Evolutionary conservation across 176 grass and related monocot species (phyloP).

Genomic region (Rhynchospora pubera): DNA sequence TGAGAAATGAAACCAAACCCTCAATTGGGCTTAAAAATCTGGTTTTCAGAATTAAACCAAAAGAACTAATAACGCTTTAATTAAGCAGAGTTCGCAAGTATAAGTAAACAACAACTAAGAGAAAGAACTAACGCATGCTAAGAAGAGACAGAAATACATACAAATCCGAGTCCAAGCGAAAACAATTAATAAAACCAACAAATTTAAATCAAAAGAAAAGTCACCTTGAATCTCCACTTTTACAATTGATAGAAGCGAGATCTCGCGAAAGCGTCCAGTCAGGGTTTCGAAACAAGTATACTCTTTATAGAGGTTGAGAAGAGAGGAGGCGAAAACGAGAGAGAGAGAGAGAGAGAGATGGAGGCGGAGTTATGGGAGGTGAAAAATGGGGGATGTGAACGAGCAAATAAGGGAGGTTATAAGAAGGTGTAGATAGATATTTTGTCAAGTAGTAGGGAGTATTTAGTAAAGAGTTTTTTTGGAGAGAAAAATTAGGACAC

Average conservation of each 20-base stretch:
- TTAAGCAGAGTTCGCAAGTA: not conserved
- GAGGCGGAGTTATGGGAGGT: not conserved
- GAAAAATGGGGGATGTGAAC: conserved; percentile 9
- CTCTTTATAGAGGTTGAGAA: not conserved
- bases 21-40: not conserved
- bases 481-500: not conserved
- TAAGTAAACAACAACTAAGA: not conserved
- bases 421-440: not conserved
- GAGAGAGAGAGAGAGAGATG: not conserved
- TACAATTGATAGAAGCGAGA: not conserved
- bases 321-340: not conserved
- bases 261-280: not conserved
- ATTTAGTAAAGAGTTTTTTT: not conserved
- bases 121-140: not conserved
- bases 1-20: not conserved
- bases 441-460: not conserved
- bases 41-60: not conserved
- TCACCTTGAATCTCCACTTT: conserved; percentile 28
- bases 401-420: not conserved
- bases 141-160: not conserved
- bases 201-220: not conserved
- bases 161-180: not conserved
- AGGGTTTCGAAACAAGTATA: not conserved
- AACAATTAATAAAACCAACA: not conserved
- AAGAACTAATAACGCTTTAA: not conserved